Percentiles rank a stretch among this genome's conserved stretches.
Conservation (phyloP, 2,329 filamentous ascomycete species). For the Penicillium sp. region DNA sequence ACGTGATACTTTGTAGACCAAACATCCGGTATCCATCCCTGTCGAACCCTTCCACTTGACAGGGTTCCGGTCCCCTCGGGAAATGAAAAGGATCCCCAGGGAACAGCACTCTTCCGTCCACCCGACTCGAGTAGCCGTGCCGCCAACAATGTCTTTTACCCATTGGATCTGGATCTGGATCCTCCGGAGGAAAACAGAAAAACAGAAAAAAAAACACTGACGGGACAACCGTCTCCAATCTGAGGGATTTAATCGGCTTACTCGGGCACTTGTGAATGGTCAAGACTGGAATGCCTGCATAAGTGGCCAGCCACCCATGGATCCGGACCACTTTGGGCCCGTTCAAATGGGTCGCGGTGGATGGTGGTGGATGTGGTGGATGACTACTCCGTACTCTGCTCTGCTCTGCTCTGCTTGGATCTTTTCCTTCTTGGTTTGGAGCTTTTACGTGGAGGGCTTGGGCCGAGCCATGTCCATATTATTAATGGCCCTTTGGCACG, state of each 20-base stretch:
- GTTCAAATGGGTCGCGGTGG: too few relatives aligned
- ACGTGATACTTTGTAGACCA: not conserved
- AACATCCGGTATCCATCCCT: not conserved
- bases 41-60: not conserved
- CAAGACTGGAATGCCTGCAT: not conserved
- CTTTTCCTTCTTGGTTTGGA: not conserved
- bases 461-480: slow-evolving; percentile 16
- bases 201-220: not conserved
- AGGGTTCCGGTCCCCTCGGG: too few relatives aligned
- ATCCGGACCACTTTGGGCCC: slow-evolving; percentile 3
- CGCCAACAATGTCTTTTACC: not conserved
- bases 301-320: slow-evolving; percentile 6
- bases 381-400: too few relatives aligned
- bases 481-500: slow-evolving; percentile 8
- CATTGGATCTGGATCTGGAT: not conserved
- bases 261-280: not conserved
- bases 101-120: slow-evolving; percentile 15
- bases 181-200: not conserved
- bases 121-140: slow-evolving; percentile 1
- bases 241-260: slow-evolving; percentile 12
- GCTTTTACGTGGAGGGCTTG: not conserved
- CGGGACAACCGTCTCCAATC: not conserved
- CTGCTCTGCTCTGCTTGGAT: not conserved
- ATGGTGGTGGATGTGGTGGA: too few relatives aligned
- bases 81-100: not conserved